Percentiles rank a stretch among this genome's conserved stretches.
phyloP scores from a whole-genome alignment of 179 eudicot genomes.

The Amaranthus tricolor region DNA sequence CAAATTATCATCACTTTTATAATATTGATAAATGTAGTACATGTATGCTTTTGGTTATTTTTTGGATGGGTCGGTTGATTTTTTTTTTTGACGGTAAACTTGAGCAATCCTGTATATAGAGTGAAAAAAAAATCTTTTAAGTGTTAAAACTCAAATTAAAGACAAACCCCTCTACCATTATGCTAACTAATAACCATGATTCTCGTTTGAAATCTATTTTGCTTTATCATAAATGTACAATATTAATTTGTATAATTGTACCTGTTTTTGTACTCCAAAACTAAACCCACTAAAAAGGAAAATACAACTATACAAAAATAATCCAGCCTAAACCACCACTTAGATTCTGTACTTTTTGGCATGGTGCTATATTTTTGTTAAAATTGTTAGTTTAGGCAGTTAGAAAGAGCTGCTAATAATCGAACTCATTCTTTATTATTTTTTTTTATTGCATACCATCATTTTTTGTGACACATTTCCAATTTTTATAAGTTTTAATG shows the following conservation, averaged over 20 bases:
- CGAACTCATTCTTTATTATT: not conserved
- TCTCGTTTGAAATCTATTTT: not conserved
- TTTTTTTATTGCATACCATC: not conserved
- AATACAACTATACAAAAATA: constrained; percentile 11
- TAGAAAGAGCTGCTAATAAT: not conserved
- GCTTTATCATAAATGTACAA: no score
- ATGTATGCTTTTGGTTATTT: no score
- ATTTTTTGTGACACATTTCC: no score
- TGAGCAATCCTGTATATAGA: no score
- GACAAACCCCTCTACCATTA: no score
- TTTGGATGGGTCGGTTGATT: no score
- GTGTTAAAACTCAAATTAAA: no score
- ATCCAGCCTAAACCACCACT: constrained; percentile 33
- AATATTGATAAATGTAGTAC: no score
- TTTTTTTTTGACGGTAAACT: no score
- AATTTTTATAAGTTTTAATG: no score
- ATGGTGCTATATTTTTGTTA: not conserved
- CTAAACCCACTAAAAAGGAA: constrained; percentile 11
- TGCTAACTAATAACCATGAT: not conserved
- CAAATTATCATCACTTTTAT: not conserved
- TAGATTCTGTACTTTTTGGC: constrained; percentile 28
- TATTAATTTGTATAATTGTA: not conserved
- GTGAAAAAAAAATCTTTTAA: no score
- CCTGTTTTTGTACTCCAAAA: constrained; percentile 13
- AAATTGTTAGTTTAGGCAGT: not conserved